A percentile compares a stretch with the other conserved stretches of the same genome.
These are phyloP conservation scores for Claviceps cyperi DNA, from an alignment of 2,329 filamentous ascomycete species.

Conservation along the genomic window DNA sequence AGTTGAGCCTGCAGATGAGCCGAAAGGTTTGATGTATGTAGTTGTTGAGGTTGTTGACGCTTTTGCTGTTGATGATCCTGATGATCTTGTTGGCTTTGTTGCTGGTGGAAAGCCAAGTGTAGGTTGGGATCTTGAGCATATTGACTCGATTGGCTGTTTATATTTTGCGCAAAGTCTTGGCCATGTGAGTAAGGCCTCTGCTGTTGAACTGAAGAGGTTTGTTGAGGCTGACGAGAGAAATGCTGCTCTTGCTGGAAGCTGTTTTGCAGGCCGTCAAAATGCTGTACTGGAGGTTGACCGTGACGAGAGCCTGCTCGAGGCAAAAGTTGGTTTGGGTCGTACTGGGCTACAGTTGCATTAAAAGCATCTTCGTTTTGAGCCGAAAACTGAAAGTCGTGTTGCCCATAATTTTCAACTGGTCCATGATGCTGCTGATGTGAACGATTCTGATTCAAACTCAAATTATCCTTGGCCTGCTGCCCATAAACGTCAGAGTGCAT, in stretches of 20 bases:
- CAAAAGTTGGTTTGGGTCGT: conserved; percentile 19
- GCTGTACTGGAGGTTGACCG: conserved; percentile 20
- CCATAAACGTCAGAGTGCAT: conserved; percentile 24
- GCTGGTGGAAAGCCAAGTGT: conserved; percentile 8
- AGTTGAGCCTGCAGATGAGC: conserved; percentile 13
- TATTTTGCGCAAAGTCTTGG: conserved; percentile 3
- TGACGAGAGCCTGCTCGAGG: conserved; percentile 18
- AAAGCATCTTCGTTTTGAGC: conserved; percentile 19
- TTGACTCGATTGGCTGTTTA: conserved; percentile 3
- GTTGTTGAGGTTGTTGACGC: conserved; percentile 5
- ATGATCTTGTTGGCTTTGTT: conserved; percentile 10
- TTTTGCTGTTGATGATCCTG: conserved; percentile 3
- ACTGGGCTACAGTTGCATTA: conserved; percentile 18
- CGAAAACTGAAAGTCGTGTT: conserved; percentile 20
- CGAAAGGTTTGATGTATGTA: conserved; percentile 5
- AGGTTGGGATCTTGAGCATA: conserved; percentile 4
- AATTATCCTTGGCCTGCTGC: conserved; percentile 18
- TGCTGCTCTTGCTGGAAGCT: conserved; percentile 14
- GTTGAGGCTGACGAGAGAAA: conserved; percentile 15
- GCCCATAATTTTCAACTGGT: conserved; percentile 19
- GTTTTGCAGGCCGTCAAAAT: conserved; percentile 14
- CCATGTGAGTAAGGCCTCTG: conserved; percentile 4
- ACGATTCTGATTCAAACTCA: conserved; percentile 16
- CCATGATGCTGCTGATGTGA: conserved; percentile 9
- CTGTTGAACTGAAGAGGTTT: conserved; percentile 11